A percentile compares a stretch with the other conserved stretches of the same genome.
These are phyloP conservation scores for Trametes maxima DNA, from an alignment of 768 basidiomycete species.

Conservation along the genomic window DNA sequence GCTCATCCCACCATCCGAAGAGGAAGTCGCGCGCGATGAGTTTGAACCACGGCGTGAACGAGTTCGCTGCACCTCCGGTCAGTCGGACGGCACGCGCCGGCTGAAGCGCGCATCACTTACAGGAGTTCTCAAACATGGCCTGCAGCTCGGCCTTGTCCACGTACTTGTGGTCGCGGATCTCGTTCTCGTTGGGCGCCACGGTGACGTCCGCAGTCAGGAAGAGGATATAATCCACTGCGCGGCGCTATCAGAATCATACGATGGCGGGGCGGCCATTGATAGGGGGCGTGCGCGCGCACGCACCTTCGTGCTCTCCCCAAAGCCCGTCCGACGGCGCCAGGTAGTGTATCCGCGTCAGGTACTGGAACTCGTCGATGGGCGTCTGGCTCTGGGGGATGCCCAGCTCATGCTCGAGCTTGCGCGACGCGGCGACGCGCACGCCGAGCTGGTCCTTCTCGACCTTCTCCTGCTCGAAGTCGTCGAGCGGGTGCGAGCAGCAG, in stretches of 20 bases:
- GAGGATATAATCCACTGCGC: constrained; percentile 93
- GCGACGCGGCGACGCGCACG: constrained; percentile 86
- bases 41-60: constrained; percentile 99
- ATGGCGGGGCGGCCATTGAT: not conserved
- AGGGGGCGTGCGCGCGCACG: constrained; percentile 20
- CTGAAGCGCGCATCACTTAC: constrained; percentile 44
- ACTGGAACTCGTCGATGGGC: constrained; percentile 85
- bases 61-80: constrained; percentile 55
- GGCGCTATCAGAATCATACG: constrained; percentile 1
- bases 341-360: constrained; percentile 96
- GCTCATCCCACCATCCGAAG: constrained; percentile 98
- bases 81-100: constrained; percentile 7
- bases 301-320: constrained; percentile 99
- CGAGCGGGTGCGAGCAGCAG: constrained; percentile 95
- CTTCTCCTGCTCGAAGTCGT: constrained; percentile 88
- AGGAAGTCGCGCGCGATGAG: constrained; percentile 96
- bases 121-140: constrained; percentile 81
- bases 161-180: constrained; percentile 89
- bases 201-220: constrained; percentile 90
- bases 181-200: constrained; percentile 81
- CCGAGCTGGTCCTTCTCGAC: constrained; percentile 76
- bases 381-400: constrained; percentile 84
- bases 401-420: constrained; percentile 96
- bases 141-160: constrained; percentile 90
- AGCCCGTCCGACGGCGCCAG: constrained; percentile 88